These are phyloP conservation scores for Clarireedia monteithiana DNA, from an alignment of 2,329 filamentous ascomycete species.

Conservation along the genomic window DNA sequence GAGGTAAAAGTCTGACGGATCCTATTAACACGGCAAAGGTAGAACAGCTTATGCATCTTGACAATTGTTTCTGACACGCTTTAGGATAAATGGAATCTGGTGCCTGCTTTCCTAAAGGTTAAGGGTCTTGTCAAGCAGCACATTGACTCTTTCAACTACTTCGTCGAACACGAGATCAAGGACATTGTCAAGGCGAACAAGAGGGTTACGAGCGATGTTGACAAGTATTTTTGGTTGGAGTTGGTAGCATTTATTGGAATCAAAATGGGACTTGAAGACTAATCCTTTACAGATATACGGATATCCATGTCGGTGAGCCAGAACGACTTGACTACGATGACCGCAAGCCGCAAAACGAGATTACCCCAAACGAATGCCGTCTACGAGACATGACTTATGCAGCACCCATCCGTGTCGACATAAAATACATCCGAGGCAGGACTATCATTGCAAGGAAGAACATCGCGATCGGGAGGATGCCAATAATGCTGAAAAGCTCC, in stretches of 20 bases:
- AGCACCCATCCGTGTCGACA: constrained; percentile 87
- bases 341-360: constrained; percentile 59
- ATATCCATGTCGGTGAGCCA: constrained; percentile 80
- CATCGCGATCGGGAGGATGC: constrained; percentile 81
- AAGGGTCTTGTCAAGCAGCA: constrained; percentile 90
- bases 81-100: constrained; percentile 91
- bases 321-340: constrained; percentile 71
- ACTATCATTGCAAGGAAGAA: constrained; percentile 66
- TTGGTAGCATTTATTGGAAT: constrained; percentile 21
- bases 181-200: constrained; percentile 92
- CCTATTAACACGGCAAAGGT: constrained; percentile 57
- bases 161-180: constrained; percentile 92
- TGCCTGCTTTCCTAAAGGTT: constrained; percentile 96
- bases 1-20: constrained; percentile 58
- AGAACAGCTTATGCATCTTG: neutral
- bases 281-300: constrained; percentile 50
- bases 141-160: constrained; percentile 93
- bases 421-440: constrained; percentile 79
- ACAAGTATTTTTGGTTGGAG: constrained; percentile 87
- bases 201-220: constrained; percentile 82
- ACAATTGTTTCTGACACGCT: constrained; percentile 34
- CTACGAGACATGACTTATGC: constrained; percentile 97
- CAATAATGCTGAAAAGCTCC: constrained; percentile 93
- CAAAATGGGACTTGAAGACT: neutral
- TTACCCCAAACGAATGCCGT: constrained; percentile 94